A percentile compares a stretch with the other conserved stretches of the same genome.
phyloP scores from a whole-genome alignment of 805 yeast genomes.

The Candida easanensis region DNA sequence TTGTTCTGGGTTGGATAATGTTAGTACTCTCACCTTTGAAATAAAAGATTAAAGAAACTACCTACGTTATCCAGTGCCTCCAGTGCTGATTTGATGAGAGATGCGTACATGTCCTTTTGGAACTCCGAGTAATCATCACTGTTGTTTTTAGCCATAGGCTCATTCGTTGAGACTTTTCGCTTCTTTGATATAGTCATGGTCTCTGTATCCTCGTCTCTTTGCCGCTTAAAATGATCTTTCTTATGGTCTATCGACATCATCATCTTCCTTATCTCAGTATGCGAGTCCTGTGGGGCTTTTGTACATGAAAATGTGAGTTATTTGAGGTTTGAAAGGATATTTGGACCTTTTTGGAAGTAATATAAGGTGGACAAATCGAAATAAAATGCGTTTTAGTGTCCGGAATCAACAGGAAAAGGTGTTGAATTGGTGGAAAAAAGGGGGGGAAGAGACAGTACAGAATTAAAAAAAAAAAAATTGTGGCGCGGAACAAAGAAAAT shows the following conservation, averaged over 20 bases:
- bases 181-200: slow-evolving; percentile 6
- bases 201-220: slow-evolving; percentile 21
- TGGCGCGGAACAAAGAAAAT: slow-evolving; percentile 5
- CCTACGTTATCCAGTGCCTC: slow-evolving; percentile 62
- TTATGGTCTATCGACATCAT: slow-evolving; percentile 30
- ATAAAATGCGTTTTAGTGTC: no score
- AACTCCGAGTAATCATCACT: slow-evolving; percentile 19
- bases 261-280: slow-evolving; percentile 2
- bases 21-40: slow-evolving; percentile 22
- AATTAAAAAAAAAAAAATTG: not conserved
- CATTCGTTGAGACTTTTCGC: slow-evolving; percentile 6
- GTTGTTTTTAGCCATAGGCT: not conserved
- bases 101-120: slow-evolving; percentile 34
- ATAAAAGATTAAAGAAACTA: slow-evolving; percentile 13
- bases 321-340: no score
- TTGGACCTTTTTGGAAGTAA: no score
- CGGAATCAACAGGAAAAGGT: no score
- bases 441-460: not conserved
- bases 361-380: no score
- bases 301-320: no score
- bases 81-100: slow-evolving; percentile 63
- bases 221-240: slow-evolving; percentile 27
- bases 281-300: not conserved
- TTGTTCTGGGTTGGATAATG: slow-evolving; percentile 38
- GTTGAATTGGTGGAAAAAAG: no score